A percentile compares a stretch with the other conserved stretches of the same genome.
phyloP scores from a whole-genome alignment of 768 basidiomycete species.

The Boletus reticulatus region DNA sequence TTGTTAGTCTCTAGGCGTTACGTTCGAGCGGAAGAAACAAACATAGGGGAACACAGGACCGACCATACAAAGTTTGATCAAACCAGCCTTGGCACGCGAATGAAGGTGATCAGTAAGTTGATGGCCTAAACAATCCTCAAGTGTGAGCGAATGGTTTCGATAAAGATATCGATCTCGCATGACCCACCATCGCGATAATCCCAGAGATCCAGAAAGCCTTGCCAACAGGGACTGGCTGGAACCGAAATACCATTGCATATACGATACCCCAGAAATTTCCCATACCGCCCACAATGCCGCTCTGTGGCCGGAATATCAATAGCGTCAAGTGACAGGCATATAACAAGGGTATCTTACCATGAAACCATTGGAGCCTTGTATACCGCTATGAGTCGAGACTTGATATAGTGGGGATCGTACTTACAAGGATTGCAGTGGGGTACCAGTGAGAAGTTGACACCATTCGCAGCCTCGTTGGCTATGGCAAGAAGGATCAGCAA shows the following conservation, averaged over 20 bases:
- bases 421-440: slow-evolving; percentile 8
- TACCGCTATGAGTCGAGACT: not conserved
- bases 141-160: not conserved
- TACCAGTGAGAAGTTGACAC: slow-evolving; percentile 2
- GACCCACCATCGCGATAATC: slow-evolving; percentile 34
- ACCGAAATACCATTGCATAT: slow-evolving; percentile 39
- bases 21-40: too few relatives aligned
- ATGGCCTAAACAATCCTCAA: not conserved
- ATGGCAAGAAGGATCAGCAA: not conserved
- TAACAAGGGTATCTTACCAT: slow-evolving; percentile 22
- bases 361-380: slow-evolving; percentile 14
- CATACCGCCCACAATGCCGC: slow-evolving; percentile 39
- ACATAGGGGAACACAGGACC: too few relatives aligned
- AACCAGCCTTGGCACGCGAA: slow-evolving; percentile 8
- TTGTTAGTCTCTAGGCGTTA: too few relatives aligned
- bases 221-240: slow-evolving; percentile 1
- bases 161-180: not conserved
- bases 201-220: slow-evolving; percentile 45
- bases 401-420: not conserved
- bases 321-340: too few relatives aligned
- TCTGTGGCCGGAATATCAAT: slow-evolving; percentile 6
- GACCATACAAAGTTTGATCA: too few relatives aligned
- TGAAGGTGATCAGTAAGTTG: slow-evolving; percentile 5
- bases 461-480: not conserved
- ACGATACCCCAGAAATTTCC: slow-evolving; percentile 47